Conservation (phyloP, 2,329 filamentous ascomycete species). For the Didymella segeticola region DNA sequence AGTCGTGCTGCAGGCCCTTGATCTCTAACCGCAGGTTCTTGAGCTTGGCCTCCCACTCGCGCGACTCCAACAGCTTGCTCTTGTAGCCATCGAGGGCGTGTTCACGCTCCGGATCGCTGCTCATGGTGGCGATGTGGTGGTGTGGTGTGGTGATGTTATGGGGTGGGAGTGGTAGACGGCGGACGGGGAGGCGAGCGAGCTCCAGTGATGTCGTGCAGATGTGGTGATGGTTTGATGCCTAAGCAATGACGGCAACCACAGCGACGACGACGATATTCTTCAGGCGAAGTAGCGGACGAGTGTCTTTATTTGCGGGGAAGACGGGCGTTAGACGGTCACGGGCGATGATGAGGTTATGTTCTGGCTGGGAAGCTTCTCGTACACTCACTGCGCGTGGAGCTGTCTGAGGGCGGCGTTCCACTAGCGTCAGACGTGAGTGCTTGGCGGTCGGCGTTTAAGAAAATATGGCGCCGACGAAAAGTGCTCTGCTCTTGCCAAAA, state of each 20-base stretch:
- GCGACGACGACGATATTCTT: not conserved
- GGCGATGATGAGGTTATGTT: constrained; percentile 7
- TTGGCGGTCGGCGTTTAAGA: constrained; percentile 24
- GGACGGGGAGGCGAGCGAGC: constrained; percentile 15
- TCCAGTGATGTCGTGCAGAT: constrained; percentile 8
- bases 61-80: constrained; percentile 76
- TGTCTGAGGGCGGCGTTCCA: constrained; percentile 26
- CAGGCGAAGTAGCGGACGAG: not conserved
- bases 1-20: constrained; percentile 93
- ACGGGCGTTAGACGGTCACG: constrained; percentile 3
- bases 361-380: constrained; percentile 24
- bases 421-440: constrained; percentile 25
- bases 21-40: constrained; percentile 94
- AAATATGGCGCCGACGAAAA: not conserved
- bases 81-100: constrained; percentile 62
- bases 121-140: constrained; percentile 38
- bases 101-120: constrained; percentile 57
- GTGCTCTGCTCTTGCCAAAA: not conserved
- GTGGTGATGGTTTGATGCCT: constrained; percentile 2
- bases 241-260: not conserved
- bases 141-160: constrained; percentile 10
- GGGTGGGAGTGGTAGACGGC: constrained; percentile 14
- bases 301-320: not conserved
- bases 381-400: constrained; percentile 26
- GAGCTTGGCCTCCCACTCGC: constrained; percentile 98